Evolutionary conservation across 1,284 basidiomycete genomes (phyloP), one percentile per base, ranked within the genome.

Genomic region (Boletellus deceptivus): DNA sequence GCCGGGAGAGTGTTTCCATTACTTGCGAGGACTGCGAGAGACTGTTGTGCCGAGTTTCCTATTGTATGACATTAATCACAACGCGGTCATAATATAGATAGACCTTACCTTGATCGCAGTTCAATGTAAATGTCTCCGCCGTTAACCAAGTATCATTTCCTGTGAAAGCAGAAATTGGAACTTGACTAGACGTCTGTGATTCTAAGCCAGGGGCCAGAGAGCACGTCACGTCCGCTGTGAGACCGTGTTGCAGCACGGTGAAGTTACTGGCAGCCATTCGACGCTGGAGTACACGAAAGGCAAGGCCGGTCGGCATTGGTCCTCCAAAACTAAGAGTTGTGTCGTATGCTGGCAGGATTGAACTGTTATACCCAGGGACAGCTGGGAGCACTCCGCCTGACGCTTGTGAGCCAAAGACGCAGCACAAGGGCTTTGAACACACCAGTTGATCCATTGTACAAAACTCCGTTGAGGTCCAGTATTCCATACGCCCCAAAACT

Each of bases 391-490:
- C 10, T 3, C 54, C 54, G 22, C 53, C 54, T 55, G 22, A 9
- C 5, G 10, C 2, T 4, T 4, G 6, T 25, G 2, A 29, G 38
- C 17, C 11, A 24, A 31, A 7, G 10, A n/a, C 7, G 24, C 5
- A 16, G 20, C 8, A 47, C 14, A 11, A 9, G 4, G 8, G 22
- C 6, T 6, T 13, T 10, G 11, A 7, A 31, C 50, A 9, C 17
- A 55, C 54, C 36, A 29, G 54, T 55, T 6, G 54, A 50, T 10
- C 49, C 17, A 24, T 55, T 50, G 17, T 55, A 55, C 38, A 36
- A 44, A 17, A 49, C 54, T 18, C 43, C 40, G 14, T 55, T 55
- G 17, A 55, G 54, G 27, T 47, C 44, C 25, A 55, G n/a, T 8
- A 36, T 40, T 6, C 48, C 53, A 0, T 33, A 35, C 24, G 49